A percentile compares a stretch with the other conserved stretches of the same genome.
These are phyloP conservation scores for Thymus quinquecostatus DNA, from an alignment of 257 asterid species.

Conservation along the genomic window DNA sequence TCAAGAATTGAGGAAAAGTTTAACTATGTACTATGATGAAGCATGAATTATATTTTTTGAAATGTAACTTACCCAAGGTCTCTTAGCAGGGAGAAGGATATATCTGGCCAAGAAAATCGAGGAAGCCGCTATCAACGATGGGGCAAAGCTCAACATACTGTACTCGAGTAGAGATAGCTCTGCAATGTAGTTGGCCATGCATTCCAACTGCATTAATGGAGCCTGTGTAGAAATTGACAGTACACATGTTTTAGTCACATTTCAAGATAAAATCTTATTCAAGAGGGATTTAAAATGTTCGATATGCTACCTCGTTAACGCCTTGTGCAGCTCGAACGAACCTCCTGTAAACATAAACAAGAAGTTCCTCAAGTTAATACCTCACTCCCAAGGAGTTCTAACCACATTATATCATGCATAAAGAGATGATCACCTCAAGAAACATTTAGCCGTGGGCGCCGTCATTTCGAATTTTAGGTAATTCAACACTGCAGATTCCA, in stretches of 20 bases:
- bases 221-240: conserved; percentile 37
- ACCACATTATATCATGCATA: not conserved
- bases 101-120: conserved; percentile 59
- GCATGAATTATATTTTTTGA: not conserved
- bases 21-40: not conserved
- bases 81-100: conserved; percentile 46
- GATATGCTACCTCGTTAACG: conserved; percentile 59
- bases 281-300: not conserved
- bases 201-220: conserved; percentile 76
- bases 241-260: not conserved
- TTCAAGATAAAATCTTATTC: not conserved
- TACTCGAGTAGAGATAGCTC: conserved; percentile 65
- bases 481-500: conserved; percentile 79
- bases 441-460: conserved; percentile 82
- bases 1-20: not conserved
- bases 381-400: not conserved
- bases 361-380: conserved; percentile 7
- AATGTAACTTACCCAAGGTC: conserved; percentile 60
- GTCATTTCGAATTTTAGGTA: conserved; percentile 94
- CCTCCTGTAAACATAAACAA: conserved; percentile 54
- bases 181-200: conserved; percentile 57
- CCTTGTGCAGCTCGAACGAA: conserved; percentile 92
- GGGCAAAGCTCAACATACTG: conserved; percentile 54
- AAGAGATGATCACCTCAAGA: conserved; percentile 57
- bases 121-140: conserved; percentile 63